phyloP scores from a whole-genome alignment of 2,329 filamentous ascomycete species.

The Phyllosticta citriasiana region DNA sequence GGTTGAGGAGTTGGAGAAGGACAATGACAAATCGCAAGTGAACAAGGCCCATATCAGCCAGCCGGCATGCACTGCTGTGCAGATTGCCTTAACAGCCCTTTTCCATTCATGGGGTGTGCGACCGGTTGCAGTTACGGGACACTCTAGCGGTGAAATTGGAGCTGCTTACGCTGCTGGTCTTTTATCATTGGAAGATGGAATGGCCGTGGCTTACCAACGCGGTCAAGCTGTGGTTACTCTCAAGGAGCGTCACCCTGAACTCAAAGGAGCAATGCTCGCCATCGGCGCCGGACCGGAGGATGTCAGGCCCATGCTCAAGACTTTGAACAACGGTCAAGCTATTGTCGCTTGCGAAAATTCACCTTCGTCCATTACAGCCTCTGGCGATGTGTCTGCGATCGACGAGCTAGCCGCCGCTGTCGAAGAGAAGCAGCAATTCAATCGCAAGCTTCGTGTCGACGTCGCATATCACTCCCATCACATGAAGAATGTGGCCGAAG shows the following conservation, averaged over 20 bases:
- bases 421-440: slow-evolving; percentile 28
- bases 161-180: slow-evolving; percentile 19
- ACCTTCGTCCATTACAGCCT: slow-evolving; percentile 34
- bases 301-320: slow-evolving; percentile 1
- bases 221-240: slow-evolving; percentile 4
- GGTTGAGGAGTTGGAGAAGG: slow-evolving; percentile 17
- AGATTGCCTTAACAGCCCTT: slow-evolving; percentile 20
- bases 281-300: slow-evolving; percentile 2
- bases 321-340: neutral
- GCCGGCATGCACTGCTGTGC: slow-evolving; percentile 18
- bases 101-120: slow-evolving; percentile 18
- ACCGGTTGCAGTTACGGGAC: slow-evolving; percentile 19
- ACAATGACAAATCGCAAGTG: slow-evolving; percentile 14
- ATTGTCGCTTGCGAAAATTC: slow-evolving; percentile 29
- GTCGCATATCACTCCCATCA: slow-evolving; percentile 38
- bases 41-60: slow-evolving; percentile 18
- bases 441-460: slow-evolving; percentile 30
- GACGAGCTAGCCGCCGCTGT: slow-evolving; percentile 22
- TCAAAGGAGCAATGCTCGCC: slow-evolving; percentile 6
- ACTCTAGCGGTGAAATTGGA: slow-evolving; percentile 23
- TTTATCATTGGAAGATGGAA: slow-evolving; percentile 15
- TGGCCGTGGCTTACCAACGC: slow-evolving; percentile 19
- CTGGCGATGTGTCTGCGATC: slow-evolving; percentile 32
- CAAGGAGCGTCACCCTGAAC: slow-evolving; percentile 2
- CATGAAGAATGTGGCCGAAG: slow-evolving; percentile 25